A percentile compares a stretch with the other conserved stretches of the same genome.
Evolutionary conservation across 148 eudicot species (phyloP).

Genomic region (Rhododendron mucronatum): DNA sequence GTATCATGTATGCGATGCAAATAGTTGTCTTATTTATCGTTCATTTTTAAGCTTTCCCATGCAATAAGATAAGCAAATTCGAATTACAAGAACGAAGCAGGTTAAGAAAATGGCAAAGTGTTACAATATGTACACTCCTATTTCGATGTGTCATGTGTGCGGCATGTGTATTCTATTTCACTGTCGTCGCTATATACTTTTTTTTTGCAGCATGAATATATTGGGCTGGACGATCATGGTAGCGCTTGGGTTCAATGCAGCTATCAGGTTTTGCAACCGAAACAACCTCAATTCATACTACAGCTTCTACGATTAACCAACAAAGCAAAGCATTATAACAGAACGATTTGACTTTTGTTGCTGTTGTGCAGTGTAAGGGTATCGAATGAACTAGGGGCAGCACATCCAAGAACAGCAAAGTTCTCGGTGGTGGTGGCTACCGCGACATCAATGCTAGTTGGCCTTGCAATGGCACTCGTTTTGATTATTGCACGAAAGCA

Average conservation of each 20-base stretch:
- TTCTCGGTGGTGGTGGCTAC: conserved; percentile 7
- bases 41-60: background rate
- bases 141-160: background rate
- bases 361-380: conserved; percentile 16
- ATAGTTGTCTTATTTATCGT: too few species aligned
- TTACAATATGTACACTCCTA: background rate
- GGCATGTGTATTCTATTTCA: background rate
- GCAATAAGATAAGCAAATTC: background rate
- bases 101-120: background rate
- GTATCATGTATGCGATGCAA: too few species aligned
- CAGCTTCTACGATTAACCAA: background rate
- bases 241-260: conserved; percentile 38
- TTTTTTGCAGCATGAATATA: conserved; percentile 42
- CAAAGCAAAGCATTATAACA: background rate
- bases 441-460: background rate
- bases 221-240: conserved; percentile 45
- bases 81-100: background rate
- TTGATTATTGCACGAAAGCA: background rate
- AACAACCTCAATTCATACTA: background rate
- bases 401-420: conserved; percentile 7
- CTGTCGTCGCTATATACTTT: background rate
- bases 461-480: background rate
- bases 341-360: background rate
- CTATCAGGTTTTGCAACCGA: conserved; percentile 33
- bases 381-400: conserved; percentile 23